Evolutionary conservation across 192 early-diverging fungal species (phyloP), one percentile per base, ranked within the genome.

Genomic region (Rhizophagus prolifer): DNA sequence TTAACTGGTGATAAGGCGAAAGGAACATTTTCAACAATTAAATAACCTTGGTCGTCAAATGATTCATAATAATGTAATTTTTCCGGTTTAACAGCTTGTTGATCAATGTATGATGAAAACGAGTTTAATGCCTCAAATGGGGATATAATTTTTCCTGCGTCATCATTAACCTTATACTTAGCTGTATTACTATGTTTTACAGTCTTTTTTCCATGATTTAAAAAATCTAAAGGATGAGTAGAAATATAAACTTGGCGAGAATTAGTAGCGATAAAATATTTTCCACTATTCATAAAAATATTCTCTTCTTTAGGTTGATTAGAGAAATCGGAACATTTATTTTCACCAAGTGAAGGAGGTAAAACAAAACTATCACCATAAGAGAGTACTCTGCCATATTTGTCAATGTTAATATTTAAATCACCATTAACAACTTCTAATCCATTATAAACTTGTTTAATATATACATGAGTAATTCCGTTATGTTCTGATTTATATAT

Each of bases 391-490:
- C 81, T 75, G 41, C 92, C 92, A 34, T 85, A 59, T 10, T 71
- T 25, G 66, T 91, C 90, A 58, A 96, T 81, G 77, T 98, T 95
- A 81, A 95, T 82, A 78, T 93, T 95, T 59, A 92, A 93, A 78
- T 96, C 91, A 58, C 88, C 93, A 81, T 96, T 98, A 30, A 88
- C 81, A 13, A 98, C 89, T 72, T 89, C 86, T 7, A 94, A 60
- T 13, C 91, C 95, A 70, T 92, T 77, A 50, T 89, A 77, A 9
- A 85, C 72, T 77, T 98, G 96, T 60, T 90, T 90, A 14, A 94
- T 77, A 79, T 96, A 92, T 13, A 96, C 91, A 79, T 96, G 95
- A n/a, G 94, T 91, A 8, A 96, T 82, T 25, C 89, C 90, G n/a
- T 88, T 91, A 77, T 89, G 88, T 10, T 88, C 82, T 13, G 92